phyloP scores from a whole-genome alignment of 2,329 filamentous ascomycete genomes.

The Colletotrichum aenigma region DNA sequence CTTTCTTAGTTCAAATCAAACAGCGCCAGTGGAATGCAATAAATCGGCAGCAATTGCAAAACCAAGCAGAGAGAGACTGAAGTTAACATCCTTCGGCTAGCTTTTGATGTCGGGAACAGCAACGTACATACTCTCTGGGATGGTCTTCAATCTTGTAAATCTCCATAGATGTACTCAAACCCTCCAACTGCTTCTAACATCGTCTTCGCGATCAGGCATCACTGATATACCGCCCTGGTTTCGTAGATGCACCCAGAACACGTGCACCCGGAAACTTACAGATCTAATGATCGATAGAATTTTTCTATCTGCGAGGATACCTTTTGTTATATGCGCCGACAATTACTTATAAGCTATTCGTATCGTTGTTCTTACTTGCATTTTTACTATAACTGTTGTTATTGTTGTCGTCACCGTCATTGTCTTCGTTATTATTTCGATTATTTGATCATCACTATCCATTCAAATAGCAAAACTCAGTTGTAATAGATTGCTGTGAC shows the following conservation, averaged over 20 bases:
- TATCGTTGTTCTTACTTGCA: neutral
- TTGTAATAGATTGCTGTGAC: neutral
- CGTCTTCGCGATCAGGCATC: neutral
- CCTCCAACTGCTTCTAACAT: neutral
- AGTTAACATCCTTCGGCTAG: neutral
- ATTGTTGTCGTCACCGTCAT: rapidly evolving
- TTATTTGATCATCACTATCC: neutral
- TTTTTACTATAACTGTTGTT: neutral
- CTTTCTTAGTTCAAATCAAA: neutral
- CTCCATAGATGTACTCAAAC: neutral
- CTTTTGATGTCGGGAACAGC: neutral
- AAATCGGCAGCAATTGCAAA: neutral
- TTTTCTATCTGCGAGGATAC: neutral
- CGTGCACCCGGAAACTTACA: neutral
- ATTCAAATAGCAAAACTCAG: neutral
- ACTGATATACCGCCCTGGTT: neutral
- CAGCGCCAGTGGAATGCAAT: neutral
- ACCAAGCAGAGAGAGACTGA: neutral
- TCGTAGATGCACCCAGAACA: neutral
- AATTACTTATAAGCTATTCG: neutral
- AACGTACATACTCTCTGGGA: neutral
- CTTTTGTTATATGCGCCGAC: neutral
- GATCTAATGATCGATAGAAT: neutral
- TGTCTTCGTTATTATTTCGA: neutral
- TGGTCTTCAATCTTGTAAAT: neutral